phyloP scores from a whole-genome alignment of 2,329 filamentous ascomycete genomes.

The Magnaporthiopsis poae region DNA sequence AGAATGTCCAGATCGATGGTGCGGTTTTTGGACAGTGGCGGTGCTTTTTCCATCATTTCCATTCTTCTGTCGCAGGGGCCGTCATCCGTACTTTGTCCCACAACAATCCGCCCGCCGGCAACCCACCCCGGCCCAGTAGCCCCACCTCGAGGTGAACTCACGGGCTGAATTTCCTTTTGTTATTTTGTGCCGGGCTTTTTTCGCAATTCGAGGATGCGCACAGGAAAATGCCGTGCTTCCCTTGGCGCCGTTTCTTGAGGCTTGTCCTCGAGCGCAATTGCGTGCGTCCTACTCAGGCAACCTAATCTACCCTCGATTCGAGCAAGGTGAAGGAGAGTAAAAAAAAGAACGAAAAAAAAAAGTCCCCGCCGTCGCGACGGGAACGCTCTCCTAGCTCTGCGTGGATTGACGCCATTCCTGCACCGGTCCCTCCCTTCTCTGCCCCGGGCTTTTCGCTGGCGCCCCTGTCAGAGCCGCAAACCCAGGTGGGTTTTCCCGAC shows the following conservation, averaged over 20 bases:
- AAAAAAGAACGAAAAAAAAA: neutral
- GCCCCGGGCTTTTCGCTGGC: neutral
- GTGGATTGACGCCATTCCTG: neutral
- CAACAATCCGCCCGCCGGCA: neutral
- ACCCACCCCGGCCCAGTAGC: neutral
- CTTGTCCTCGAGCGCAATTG: neutral
- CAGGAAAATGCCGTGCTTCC: neutral
- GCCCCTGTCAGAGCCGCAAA: neutral
- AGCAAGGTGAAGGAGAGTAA: neutral
- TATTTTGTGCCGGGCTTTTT: neutral
- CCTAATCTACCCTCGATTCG: neutral
- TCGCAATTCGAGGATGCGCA: neutral
- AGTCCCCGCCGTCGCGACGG: neutral
- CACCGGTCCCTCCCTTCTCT: neutral
- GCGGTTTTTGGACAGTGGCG: no score
- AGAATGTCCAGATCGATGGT: no score
- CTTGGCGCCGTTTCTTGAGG: neutral
- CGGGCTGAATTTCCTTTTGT: neutral
- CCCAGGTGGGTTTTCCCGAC: neutral
- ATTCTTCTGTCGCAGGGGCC: neutral
- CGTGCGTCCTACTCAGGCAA: neutral
- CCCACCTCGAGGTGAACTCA: neutral
- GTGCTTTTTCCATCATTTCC: neutral
- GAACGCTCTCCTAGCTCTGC: neutral
- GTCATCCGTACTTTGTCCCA: neutral